Base-by-base conservation (phyloP, 768 basidiomycete species). In the Xanthoconium purpureum region DNA sequence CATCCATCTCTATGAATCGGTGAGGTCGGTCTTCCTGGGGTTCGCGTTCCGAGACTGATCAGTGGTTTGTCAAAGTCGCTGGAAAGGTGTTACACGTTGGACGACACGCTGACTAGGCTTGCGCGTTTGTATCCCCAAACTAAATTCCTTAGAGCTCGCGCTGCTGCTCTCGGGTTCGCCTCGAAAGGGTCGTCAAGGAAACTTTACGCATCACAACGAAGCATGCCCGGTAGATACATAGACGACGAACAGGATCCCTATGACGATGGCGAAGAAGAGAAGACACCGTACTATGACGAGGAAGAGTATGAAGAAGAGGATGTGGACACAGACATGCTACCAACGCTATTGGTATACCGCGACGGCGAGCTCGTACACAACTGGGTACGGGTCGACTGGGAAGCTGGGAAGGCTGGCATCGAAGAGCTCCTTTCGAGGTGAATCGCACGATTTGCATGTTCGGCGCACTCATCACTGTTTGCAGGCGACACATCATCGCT, bases 341-440 rank as follows among this genome's bases (percentile, higher is more conserved):
- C 90, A 0, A 91, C 89, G 2, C 69, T 91, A 66, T 78, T 91
- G 13, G 87, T 89, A 5, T 92, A 92, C 63, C 86, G 84, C 17
- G 84, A 82, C 55, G 89, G 91, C 17, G 83, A 90, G 58, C 81
- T 93, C n/a, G 82, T 91, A n/a, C 82, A 90, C 63, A 89, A 89
- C 47, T 93, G 91, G 91, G 87, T 93, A 10, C 78, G 91, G 28
- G 89, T 92, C 5, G 90, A 93, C 68, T 92, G 89, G 91, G 89
- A 90, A 68, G 88, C 87, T 0, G 85, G 84, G 13, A 65, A 73
- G 35, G 79, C 78, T n/a, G 87, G 84, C 28, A 65, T 91, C 0
- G 85, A 89, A 59, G 87, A 88, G 43, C 72, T 89, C 8, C 75
- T 91, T 15, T 76, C 79, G 63, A 82, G 77, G 88, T 89, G 57